These are phyloP conservation scores for Biscutella auriculata DNA, from an alignment of 441 rosid genomes.

Conservation along the genomic window DNA sequence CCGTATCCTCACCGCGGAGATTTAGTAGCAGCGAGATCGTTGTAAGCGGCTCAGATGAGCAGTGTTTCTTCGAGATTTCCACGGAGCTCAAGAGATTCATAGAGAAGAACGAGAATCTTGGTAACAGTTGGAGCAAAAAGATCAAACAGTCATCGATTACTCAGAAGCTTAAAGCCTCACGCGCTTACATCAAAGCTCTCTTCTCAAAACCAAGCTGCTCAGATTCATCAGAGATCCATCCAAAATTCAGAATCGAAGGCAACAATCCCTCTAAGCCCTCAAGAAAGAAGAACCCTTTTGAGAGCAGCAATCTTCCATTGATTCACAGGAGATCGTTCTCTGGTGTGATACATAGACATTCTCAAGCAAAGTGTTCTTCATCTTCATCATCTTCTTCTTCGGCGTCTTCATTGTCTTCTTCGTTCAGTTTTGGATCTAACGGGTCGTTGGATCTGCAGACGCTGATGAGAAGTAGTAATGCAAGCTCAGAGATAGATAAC, in stretches of 20 bases:
- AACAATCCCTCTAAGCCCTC: neutral
- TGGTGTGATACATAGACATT: slow-evolving; percentile 53
- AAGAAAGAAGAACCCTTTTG: slow-evolving; percentile 29
- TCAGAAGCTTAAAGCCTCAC: slow-evolving; percentile 61
- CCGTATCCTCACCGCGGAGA: slow-evolving; percentile 41
- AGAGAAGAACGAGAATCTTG: slow-evolving; percentile 16
- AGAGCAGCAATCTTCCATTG: slow-evolving; percentile 9
- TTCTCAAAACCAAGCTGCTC: slow-evolving; percentile 47
- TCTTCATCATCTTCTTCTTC: slow-evolving; percentile 36
- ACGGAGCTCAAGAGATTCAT: slow-evolving; percentile 28
- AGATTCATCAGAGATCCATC: slow-evolving; percentile 22
- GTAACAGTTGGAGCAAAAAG: slow-evolving; percentile 43
- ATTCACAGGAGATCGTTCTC: slow-evolving; percentile 68
- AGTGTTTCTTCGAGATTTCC: slow-evolving; percentile 53
- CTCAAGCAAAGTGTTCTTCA: slow-evolving; percentile 30
- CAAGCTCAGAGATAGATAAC: slow-evolving; percentile 28
- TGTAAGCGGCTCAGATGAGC: slow-evolving; percentile 35
- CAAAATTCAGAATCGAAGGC: slow-evolving; percentile 5
- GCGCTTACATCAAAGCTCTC: slow-evolving; percentile 48
- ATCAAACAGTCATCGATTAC: slow-evolving; percentile 40
- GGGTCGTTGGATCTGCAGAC: slow-evolving; percentile 38
- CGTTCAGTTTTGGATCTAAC: slow-evolving; percentile 48
- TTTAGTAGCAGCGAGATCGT: slow-evolving; percentile 36
- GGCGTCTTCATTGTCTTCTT: slow-evolving; percentile 45
- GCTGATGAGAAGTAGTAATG: slow-evolving; percentile 56